Conservation (phyloP, 148 eudicot species). For the Spergularia bocconei region DNA sequence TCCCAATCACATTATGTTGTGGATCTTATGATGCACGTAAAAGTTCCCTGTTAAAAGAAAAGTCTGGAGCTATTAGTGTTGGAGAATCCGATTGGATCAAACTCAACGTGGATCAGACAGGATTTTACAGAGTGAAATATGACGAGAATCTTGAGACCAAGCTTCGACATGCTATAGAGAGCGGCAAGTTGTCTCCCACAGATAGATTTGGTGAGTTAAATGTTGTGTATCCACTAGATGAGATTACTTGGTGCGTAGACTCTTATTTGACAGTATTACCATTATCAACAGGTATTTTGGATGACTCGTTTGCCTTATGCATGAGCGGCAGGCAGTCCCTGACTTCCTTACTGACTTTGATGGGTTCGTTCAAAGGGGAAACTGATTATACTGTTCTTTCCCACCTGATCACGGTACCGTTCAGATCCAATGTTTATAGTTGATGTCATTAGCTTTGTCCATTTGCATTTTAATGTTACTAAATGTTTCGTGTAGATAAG, state of each 20-base stretch:
- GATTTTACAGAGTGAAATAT: slow-evolving; percentile 91
- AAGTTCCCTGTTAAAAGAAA: slow-evolving; percentile 61
- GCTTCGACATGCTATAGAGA: slow-evolving; percentile 82
- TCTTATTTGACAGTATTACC: not conserved
- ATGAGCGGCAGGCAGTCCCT: slow-evolving; percentile 73
- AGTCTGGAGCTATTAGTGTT: slow-evolving; percentile 53
- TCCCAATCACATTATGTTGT: slow-evolving; percentile 75
- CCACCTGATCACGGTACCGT: slow-evolving; percentile 66
- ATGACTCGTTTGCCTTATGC: slow-evolving; percentile 77
- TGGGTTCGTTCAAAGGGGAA: slow-evolving; percentile 79
- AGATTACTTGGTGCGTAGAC: not conserved
- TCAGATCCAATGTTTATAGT: slow-evolving; percentile 5
- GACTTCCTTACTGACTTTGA: slow-evolving; percentile 70
- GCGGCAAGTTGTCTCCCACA: slow-evolving; percentile 54
- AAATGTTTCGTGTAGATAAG: slow-evolving; percentile 47
- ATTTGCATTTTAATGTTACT: not conserved
- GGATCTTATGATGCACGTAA: slow-evolving; percentile 72
- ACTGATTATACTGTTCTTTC: slow-evolving; percentile 87
- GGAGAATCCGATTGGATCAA: slow-evolving; percentile 70
- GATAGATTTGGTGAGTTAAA: slow-evolving; percentile 73
- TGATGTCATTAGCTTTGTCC: not conserved
- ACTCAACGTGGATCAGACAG: slow-evolving; percentile 84
- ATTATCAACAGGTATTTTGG: slow-evolving; percentile 72
- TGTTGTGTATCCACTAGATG: not conserved
- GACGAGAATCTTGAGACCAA: slow-evolving; percentile 66